A percentile compares a stretch with the other conserved stretches of the same genome.
Conservation (phyloP, 805 yeast species). For the Pichia exigua region DNA sequence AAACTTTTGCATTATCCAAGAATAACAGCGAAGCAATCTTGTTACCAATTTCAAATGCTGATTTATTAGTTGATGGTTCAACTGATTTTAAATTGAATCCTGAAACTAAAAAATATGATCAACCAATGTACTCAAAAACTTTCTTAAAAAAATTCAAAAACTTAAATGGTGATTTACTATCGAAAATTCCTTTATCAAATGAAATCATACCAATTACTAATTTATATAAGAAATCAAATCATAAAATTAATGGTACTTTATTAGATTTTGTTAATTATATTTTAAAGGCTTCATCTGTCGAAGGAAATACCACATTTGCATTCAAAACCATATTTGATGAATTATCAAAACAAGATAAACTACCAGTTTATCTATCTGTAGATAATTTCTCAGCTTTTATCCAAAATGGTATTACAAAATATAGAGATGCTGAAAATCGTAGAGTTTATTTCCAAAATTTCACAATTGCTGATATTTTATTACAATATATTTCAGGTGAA, state of each 20-base stretch:
- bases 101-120: constrained; percentile 46
- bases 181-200: constrained; percentile 21
- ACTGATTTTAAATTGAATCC: constrained; percentile 56
- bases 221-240: constrained; percentile 11
- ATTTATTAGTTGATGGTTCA: constrained; percentile 60
- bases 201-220: constrained; percentile 18
- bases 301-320: constrained; percentile 32
- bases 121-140: constrained; percentile 67
- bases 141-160: constrained; percentile 45
- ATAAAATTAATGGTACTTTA: constrained; percentile 23
- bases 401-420: constrained; percentile 47
- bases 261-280: constrained; percentile 35
- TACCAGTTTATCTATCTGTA: constrained; percentile 60
- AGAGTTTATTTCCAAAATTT: constrained; percentile 53
- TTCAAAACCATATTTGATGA: constrained; percentile 51
- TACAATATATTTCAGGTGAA: constrained; percentile 48
- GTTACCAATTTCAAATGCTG: constrained; percentile 58
- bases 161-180: constrained; percentile 36
- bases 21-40: constrained; percentile 32
- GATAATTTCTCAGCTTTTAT: constrained; percentile 67
- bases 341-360: constrained; percentile 38
- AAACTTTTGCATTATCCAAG: constrained; percentile 39
- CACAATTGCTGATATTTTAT: constrained; percentile 52
- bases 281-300: constrained; percentile 13
- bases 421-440: constrained; percentile 48